Percentiles rank a stretch among this genome's conserved stretches.
Conservation (phyloP, 192 early-diverging fungal species). For the Coemansia sp. region DNA sequence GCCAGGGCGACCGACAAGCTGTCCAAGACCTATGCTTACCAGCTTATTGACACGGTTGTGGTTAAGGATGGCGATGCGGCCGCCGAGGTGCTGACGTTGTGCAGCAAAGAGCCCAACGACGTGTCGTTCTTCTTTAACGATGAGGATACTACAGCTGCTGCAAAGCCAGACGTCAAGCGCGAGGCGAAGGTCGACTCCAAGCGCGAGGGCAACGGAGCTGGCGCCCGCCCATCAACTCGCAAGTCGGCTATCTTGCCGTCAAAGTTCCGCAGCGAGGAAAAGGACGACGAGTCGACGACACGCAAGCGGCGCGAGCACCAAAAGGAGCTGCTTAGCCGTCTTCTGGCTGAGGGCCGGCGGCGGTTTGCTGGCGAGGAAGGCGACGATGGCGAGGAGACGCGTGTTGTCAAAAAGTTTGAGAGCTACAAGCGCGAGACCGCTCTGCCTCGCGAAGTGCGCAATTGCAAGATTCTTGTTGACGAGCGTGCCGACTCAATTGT, state of each 20-base stretch:
- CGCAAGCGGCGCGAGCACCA: slow-evolving; percentile 84
- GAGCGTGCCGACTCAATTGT: slow-evolving; percentile 81
- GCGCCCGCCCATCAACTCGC: slow-evolving; percentile 34
- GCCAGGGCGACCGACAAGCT: slow-evolving; percentile 65
- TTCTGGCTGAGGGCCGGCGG: slow-evolving; percentile 76
- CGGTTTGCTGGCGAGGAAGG: slow-evolving; percentile 69
- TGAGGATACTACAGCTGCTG: slow-evolving; percentile 23
- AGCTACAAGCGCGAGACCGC: slow-evolving; percentile 90
- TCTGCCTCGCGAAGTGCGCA: slow-evolving; percentile 78
- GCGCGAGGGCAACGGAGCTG: slow-evolving; percentile 11
- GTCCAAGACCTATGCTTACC: slow-evolving; percentile 79
- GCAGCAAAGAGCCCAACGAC: slow-evolving; percentile 41
- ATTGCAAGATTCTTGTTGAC: slow-evolving; percentile 87
- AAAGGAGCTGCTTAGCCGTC: slow-evolving; percentile 73
- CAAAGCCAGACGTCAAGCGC: slow-evolving; percentile 25
- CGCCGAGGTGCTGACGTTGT: slow-evolving; percentile 31
- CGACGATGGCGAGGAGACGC: slow-evolving; percentile 64
- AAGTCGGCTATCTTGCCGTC: slow-evolving; percentile 70
- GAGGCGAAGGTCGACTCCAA: slow-evolving; percentile 14
- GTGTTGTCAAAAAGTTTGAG: slow-evolving; percentile 85
- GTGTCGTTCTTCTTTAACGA: slow-evolving; percentile 56
- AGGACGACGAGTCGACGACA: slow-evolving; percentile 75
- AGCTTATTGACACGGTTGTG: slow-evolving; percentile 79
- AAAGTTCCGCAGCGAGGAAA: slow-evolving; percentile 77
- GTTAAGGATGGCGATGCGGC: slow-evolving; percentile 41